A percentile compares a stretch with the other conserved stretches of the same genome.
Conservation (phyloP, 164 flowering plant species). For the Houttuynia cordata region DNA sequence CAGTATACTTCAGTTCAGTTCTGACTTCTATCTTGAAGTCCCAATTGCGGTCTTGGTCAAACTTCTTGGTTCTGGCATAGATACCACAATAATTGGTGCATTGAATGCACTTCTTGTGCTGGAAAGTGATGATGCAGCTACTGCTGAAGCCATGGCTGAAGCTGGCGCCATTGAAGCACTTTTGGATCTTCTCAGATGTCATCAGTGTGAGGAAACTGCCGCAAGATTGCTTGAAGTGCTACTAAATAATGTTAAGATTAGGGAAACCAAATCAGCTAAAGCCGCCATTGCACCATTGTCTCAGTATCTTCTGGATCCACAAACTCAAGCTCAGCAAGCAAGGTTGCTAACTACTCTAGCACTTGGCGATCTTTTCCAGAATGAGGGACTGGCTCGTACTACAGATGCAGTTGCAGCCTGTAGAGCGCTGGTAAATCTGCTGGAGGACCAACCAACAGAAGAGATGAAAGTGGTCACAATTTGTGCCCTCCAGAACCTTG, state of each 20-base stretch:
- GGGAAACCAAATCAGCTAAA: slow-evolving; percentile 80
- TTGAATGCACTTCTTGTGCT: slow-evolving; percentile 84
- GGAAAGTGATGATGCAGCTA: slow-evolving; percentile 89
- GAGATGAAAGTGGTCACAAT: slow-evolving; percentile 99
- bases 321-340: slow-evolving; percentile 92
- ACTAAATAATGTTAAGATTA: slow-evolving; percentile 47
- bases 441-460: slow-evolving; percentile 97
- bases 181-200: slow-evolving; percentile 24
- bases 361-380: slow-evolving; percentile 94
- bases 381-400: slow-evolving; percentile 79
- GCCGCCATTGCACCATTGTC: slow-evolving; percentile 80
- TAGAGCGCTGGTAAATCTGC: slow-evolving; percentile 89
- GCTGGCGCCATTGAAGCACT: slow-evolving; percentile 28
- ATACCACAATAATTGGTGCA: slow-evolving; percentile 77
- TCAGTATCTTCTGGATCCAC: slow-evolving; percentile 96
- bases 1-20: slow-evolving; percentile 82
- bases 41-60: slow-evolving; percentile 94
- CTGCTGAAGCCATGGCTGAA: slow-evolving; percentile 99
- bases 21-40: slow-evolving; percentile 91
- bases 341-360: slow-evolving; percentile 86
- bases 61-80: slow-evolving; percentile 80
- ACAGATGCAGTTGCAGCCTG: slow-evolving; percentile 94
- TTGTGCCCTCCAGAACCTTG: slow-evolving; percentile 97
- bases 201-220: slow-evolving; percentile 28
- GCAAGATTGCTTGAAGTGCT: slow-evolving; percentile 26